Percentiles rank a stretch among this genome's conserved stretches.
These are phyloP conservation scores for Barbarea vulgaris DNA, from an alignment of 345 rosid genomes.

Conservation along the genomic window DNA sequence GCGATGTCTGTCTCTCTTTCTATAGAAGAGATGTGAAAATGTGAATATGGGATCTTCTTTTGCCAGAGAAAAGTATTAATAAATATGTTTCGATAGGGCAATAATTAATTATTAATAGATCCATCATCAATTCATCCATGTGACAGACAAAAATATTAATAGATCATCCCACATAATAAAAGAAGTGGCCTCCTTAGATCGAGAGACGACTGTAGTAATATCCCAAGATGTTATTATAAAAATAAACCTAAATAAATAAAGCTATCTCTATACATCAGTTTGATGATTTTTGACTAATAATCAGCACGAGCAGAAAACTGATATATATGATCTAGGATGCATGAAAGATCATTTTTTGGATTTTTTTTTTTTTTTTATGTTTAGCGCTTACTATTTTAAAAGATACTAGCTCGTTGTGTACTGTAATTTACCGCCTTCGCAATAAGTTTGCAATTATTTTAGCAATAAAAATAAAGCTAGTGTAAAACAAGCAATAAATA, in stretches of 20 bases:
- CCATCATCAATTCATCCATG: slow-evolving; percentile 36
- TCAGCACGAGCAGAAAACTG: neutral
- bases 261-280: neutral
- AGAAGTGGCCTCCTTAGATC: slow-evolving; percentile 17
- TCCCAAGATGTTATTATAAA: neutral
- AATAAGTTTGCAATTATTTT: too few species aligned
- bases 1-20: neutral
- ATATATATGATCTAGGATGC: neutral
- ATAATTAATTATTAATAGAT: slow-evolving; percentile 26
- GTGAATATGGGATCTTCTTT: slow-evolving; percentile 25
- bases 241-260: neutral
- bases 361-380: too few species aligned
- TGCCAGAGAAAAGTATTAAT: slow-evolving; percentile 24
- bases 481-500: neutral
- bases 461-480: neutral
- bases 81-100: slow-evolving; percentile 30
- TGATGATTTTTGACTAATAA: neutral
- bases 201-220: neutral
- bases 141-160: slow-evolving; percentile 29
- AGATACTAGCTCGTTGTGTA: neutral
- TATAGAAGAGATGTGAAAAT: slow-evolving; percentile 29
- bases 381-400: neutral
- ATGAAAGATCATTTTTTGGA: neutral
- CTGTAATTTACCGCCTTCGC: neutral
- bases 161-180: slow-evolving; percentile 27